Base-by-base conservation (phyloP, 768 basidiomycete genomes). In the Floccularia luteovirens region DNA sequence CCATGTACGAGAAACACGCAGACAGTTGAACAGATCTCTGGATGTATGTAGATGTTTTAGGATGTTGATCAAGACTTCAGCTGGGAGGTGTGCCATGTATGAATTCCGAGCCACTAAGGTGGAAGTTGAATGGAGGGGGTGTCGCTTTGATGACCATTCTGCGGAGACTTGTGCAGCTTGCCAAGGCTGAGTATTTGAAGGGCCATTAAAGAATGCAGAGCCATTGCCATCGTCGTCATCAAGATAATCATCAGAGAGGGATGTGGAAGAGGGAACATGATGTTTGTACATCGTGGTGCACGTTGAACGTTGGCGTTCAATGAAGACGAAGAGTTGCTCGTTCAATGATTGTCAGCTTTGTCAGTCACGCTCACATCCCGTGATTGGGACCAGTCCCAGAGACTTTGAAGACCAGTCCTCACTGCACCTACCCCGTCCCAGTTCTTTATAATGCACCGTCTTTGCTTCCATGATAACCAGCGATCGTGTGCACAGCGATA, bases 61-160 rank as follows among this genome's bases (percentile, higher is more conserved):
- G 53, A 97, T 86, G 56, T 94, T 84, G 12, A 96, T 87, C 54
- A 97, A 79, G 28, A 98, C 75, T 60, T 98, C 94, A 43, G 88
- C 85, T 5, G 93, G 93, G 3, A 97, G 67, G 36, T 67, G 64
- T 5, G 79, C 69, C 53, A 85, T 81, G 37, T 75, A 77, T 12
- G 81, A 75, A 38, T 63, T 65, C 11, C 58, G 51, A 43, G 62
- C 49, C n/a, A 53, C 38, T 38, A 48, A 45, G 36, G 51, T 24
- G 44, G 48, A 38, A 42, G 48, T 43, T 46, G 44, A 40, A 39
- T 19, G 41, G 46, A 33, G 38, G 39, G 40, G 36, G 52, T 43
- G 48, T 27, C 54, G 55, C 51, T 65, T 63, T 57, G 57, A 43
- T 41, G 71, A 60, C 82, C 82, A 85, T 57, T 79, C 82, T 21